Evolutionary conservation across 1,139 yeast species (phyloP), one percentile per base, ranked within the genome.

Genomic region (Yamadazyma membranifaciens): DNA sequence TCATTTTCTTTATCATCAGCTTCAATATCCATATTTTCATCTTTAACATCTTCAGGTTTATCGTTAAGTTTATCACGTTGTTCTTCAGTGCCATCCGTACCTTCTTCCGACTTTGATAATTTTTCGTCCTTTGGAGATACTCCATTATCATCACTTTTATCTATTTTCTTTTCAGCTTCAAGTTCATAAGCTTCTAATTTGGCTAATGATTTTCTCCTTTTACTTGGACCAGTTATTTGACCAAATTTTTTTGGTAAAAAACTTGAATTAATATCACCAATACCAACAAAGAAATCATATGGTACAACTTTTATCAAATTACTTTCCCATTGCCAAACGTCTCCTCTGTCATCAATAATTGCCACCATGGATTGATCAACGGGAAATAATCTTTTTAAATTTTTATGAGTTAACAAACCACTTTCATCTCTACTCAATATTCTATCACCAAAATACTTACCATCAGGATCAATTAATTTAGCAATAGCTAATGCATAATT

Each of bases 291-390:
- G 55, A 92, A 94, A 57, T 88, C 95, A 60, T 88, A 92, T 0
- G 98, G 98, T 2, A 89, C 86, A 9, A 92, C 98, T 59, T 91
- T 88, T 45, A 92, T 80, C 49, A 92, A 69, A 59, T 92, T 91
- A 20, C 86, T 83, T 49, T 89, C 87, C 98, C 98, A 92, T 57
- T 87, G 88, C 99, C 99, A 92, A 9, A 92, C 98, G 60, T 92
- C 99, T 4, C 98, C 98, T 59, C 99, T 78, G 59, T 92, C 99
- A 62, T 92, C 99, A 45, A 92, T 92, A 35, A 92, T 84, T 2
- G 88, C 95, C 34, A 92, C 98, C 96, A 92, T 87, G 12, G 95
- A 83, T 30, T 95, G 95, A 49, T 92, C 96, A 3, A 92, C 95
- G 0, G 98, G 99, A 57, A 94, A 94, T 39, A 94, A 68, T 46